phyloP scores from a whole-genome alignment of 73 alveolate genomes.

The Tetrahymena malaccensis region DNA sequence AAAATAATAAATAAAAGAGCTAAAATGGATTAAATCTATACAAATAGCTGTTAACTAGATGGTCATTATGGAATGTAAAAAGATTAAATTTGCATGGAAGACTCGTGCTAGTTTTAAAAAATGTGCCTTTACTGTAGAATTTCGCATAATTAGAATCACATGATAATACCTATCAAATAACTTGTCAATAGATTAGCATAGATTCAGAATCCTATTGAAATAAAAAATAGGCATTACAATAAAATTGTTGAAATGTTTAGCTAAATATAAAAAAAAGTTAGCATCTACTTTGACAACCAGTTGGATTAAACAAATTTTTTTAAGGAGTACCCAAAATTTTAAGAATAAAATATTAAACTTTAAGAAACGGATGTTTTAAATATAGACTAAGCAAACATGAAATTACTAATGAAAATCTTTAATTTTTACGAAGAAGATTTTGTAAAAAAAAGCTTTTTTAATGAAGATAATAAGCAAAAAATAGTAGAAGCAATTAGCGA shows the following conservation, averaged over 20 bases:
- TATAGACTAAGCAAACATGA: not conserved
- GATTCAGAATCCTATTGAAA: not conserved
- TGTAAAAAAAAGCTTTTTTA: too few species aligned
- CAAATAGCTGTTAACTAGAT: not conserved
- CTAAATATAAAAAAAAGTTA: not conserved
- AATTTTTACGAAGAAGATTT: not conserved
- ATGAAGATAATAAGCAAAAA: not conserved
- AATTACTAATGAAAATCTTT: too few species aligned
- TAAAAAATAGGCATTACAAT: not conserved
- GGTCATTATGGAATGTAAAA: not conserved
- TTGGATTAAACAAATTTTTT: not conserved
- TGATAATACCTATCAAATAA: too few species aligned
- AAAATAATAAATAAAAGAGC: too few species aligned
- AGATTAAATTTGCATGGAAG: not conserved
- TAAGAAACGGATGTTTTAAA: not conserved
- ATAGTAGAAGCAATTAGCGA: not conserved
- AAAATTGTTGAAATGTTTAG: too few species aligned
- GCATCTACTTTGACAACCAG: not conserved
- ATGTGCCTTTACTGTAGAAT: not conserved
- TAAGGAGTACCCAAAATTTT: too few species aligned
- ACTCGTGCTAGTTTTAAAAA: not conserved
- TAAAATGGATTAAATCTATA: not conserved
- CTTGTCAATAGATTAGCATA: too few species aligned
- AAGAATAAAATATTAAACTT: not conserved
- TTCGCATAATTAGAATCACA: not conserved